A percentile compares a stretch with the other conserved stretches of the same genome.
Conservation (phyloP, 805 yeast species). For the Saccharomycopsis sp. region DNA sequence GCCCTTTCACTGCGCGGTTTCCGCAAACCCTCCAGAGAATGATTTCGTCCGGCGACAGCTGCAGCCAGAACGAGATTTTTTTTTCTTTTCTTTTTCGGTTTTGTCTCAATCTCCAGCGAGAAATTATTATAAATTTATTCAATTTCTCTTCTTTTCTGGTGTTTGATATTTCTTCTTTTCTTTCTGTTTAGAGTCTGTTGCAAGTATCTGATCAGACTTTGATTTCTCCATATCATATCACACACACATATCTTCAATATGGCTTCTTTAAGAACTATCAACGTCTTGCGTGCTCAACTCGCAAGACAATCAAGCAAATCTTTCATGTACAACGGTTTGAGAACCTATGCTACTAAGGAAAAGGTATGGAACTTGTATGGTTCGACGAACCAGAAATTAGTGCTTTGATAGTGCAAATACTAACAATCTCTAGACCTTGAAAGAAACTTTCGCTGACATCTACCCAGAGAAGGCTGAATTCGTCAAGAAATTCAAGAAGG, state of each 20-base stretch:
- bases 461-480: slow-evolving; percentile 90
- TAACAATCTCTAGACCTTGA: slow-evolving; percentile 51
- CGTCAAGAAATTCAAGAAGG: slow-evolving; percentile 75
- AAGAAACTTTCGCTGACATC: slow-evolving; percentile 89
- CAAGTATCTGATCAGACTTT: background rate
- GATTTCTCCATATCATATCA: background rate
- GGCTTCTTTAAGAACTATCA: slow-evolving; percentile 22
- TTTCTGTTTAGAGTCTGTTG: background rate
- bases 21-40: background rate
- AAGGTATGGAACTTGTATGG: slow-evolving; percentile 28
- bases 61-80: background rate
- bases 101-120: background rate
- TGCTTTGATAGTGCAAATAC: too few species aligned
- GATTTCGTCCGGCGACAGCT: background rate
- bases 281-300: slow-evolving; percentile 20
- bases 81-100: background rate
- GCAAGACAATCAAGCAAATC: slow-evolving; percentile 12
- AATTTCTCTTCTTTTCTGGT: background rate
- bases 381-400: too few species aligned
- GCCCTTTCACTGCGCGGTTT: background rate
- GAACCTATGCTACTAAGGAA: slow-evolving; percentile 36
- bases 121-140: background rate
- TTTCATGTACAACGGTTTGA: slow-evolving; percentile 17
- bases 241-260: slow-evolving; percentile 8
- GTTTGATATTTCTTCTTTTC: background rate